These are phyloP conservation scores for Candida cerambycidarum DNA, from an alignment of 805 yeast genomes.

Conservation along the genomic window DNA sequence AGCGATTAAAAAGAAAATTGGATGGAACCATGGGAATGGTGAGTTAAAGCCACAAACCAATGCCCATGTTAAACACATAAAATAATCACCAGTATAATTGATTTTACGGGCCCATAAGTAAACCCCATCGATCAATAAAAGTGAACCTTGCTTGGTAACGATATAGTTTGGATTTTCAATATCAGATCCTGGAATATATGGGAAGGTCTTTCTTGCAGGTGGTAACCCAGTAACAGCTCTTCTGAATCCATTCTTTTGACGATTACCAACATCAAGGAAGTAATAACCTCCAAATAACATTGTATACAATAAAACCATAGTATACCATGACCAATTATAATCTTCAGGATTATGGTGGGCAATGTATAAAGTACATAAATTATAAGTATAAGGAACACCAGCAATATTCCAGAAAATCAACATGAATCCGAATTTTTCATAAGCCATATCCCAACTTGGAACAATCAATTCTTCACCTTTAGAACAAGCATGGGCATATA, in stretches of 20 bases:
- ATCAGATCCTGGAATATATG: constrained; percentile 83
- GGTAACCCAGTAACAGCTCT: constrained; percentile 79
- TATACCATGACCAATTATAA: constrained; percentile 68
- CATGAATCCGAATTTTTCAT: constrained; percentile 99
- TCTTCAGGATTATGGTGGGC: constrained; percentile 82
- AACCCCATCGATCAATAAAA: constrained; percentile 92
- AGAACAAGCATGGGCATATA: constrained; percentile 94
- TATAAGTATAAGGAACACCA: constrained; percentile 97
- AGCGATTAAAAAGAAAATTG: constrained; percentile 83
- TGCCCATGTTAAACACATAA: constrained; percentile 89
- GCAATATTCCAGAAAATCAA: constrained; percentile 98
- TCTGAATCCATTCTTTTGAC: constrained; percentile 93
- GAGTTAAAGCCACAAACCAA: constrained; percentile 84
- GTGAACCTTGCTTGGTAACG: constrained; percentile 80
- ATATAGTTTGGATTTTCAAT: constrained; percentile 83
- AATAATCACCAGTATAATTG: constrained; percentile 93
- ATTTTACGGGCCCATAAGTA: constrained; percentile 88
- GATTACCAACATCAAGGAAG: constrained; percentile 92
- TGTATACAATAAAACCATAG: constrained; percentile 56
- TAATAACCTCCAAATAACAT: constrained; percentile 72
- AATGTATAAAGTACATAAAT: constrained; percentile 86
- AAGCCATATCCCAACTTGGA: constrained; percentile 99
- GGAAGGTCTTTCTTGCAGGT: constrained; percentile 81
- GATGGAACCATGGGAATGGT: constrained; percentile 95
- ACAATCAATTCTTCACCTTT: constrained; percentile 97